These are phyloP conservation scores for Colletotrichum sp. DNA, from an alignment of 2,329 filamentous ascomycete genomes.

Conservation along the genomic window DNA sequence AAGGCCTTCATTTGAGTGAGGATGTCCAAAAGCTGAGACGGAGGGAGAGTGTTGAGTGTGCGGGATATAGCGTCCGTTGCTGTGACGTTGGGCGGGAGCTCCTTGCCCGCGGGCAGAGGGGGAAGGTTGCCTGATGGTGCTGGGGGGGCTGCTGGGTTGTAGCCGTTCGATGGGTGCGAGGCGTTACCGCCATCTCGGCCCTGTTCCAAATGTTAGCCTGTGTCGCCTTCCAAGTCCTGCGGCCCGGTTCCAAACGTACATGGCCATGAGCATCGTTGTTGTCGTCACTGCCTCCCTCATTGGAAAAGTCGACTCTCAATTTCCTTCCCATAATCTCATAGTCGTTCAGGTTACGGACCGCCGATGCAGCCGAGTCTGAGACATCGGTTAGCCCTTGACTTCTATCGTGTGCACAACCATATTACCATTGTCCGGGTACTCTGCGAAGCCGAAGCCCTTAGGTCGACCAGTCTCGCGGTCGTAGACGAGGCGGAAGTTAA, in stretches of 20 bases:
- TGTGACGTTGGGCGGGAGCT: constrained; percentile 80
- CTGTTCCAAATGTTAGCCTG: constrained; percentile 1
- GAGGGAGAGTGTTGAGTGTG: constrained; percentile 84
- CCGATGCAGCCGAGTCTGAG: constrained; percentile 80
- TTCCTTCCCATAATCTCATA: constrained; percentile 95
- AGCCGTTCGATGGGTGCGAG: constrained; percentile 32
- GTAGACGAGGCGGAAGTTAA: constrained; percentile 92
- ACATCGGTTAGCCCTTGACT: not conserved
- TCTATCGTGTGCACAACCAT: not conserved
- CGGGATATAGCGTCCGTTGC: constrained; percentile 91
- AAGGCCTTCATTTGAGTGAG: constrained; percentile 93
- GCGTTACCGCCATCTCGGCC: constrained; percentile 15
- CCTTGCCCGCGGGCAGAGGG: constrained; percentile 81
- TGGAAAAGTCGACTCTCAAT: constrained; percentile 93
- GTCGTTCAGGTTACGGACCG: constrained; percentile 94
- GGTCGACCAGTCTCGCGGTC: constrained; percentile 93
- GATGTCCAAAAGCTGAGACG: constrained; percentile 89
- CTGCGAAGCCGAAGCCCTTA: constrained; percentile 96
- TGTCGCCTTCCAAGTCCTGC: not conserved
- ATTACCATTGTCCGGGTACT: constrained; percentile 86
- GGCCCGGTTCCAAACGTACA: not conserved
- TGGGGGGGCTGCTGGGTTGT: constrained; percentile 27
- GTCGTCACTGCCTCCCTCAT: constrained; percentile 79
- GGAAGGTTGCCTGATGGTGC: constrained; percentile 65
- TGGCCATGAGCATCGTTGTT: constrained; percentile 58